A percentile compares a stretch with the other conserved stretches of the same genome.
Evolutionary conservation across 192 early-diverging fungal genomes (phyloP).

Genomic region (Pilobolus umbonatus): DNA sequence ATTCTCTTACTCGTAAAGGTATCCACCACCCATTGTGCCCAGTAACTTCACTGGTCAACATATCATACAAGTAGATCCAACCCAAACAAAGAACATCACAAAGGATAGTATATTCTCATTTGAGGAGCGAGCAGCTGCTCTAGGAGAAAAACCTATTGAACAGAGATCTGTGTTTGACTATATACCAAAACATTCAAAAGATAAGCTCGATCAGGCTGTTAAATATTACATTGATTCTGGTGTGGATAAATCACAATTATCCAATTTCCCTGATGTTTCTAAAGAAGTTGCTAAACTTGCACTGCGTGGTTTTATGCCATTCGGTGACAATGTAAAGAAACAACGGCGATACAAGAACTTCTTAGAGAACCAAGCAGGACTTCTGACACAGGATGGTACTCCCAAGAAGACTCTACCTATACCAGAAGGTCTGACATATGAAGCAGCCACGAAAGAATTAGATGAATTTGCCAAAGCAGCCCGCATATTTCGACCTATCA

Average conservation of each 20-base stretch:
- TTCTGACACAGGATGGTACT: constrained; percentile 21
- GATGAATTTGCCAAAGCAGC: constrained; percentile 76
- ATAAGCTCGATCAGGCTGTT: constrained; percentile 51
- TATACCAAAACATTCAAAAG: constrained; percentile 61
- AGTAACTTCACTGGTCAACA: constrained; percentile 15
- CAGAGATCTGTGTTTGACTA: constrained; percentile 69
- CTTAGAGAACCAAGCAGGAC: constrained; percentile 59
- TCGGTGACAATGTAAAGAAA: constrained; percentile 61
- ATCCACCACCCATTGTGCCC: constrained; percentile 26
- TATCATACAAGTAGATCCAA: not conserved
- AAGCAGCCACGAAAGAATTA: constrained; percentile 53
- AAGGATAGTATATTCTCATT: constrained; percentile 19
- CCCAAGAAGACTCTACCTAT: constrained; percentile 15
- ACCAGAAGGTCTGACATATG: constrained; percentile 37
- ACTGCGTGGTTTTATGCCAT: constrained; percentile 78
- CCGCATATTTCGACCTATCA: constrained; percentile 66
- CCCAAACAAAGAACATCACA: not conserved
- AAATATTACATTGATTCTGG: constrained; percentile 32
- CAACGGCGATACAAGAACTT: constrained; percentile 71
- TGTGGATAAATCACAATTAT: constrained; percentile 25
- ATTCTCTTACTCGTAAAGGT: constrained; percentile 12
- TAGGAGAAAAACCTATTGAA: constrained; percentile 70
- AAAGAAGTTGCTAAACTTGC: constrained; percentile 63
- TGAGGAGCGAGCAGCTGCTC: constrained; percentile 55
- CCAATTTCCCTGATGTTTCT: constrained; percentile 46